Conservation (phyloP, 1,139 yeast species). For the Saccharomyces hybrid region DNA sequence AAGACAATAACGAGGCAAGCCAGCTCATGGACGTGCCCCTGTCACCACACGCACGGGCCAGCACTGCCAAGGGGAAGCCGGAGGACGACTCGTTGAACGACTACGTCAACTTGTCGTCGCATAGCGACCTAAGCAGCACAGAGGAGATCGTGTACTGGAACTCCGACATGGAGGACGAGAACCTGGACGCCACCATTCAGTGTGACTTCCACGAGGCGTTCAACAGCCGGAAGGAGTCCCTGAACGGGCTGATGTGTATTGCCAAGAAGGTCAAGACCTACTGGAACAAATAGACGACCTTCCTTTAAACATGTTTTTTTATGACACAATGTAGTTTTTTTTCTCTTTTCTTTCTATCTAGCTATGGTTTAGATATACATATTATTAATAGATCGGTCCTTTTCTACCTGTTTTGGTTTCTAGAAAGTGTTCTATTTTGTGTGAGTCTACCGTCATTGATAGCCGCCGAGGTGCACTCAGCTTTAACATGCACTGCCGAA, state of each 20-base stretch:
- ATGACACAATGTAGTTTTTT: background rate
- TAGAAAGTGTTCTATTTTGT: no score
- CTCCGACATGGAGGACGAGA: conserved; percentile 5
- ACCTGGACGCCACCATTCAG: background rate
- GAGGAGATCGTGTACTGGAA: conserved; percentile 10
- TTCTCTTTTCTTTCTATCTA: background rate
- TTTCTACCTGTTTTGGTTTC: no score
- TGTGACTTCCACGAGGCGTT: conserved; percentile 1
- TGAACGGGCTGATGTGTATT: background rate
- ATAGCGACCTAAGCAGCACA: conserved; percentile 17
- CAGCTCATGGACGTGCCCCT: background rate
- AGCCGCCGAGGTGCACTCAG: no score
- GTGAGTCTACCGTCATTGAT: no score
- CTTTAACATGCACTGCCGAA: no score
- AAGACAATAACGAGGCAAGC: conserved; percentile 3
- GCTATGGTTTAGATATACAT: conserved; percentile 1
- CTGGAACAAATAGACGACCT: conserved; percentile 1
- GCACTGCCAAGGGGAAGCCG: background rate
- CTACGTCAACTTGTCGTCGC: conserved; percentile 16
- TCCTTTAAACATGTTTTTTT: background rate
- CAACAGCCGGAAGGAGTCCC: background rate
- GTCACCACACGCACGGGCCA: background rate
- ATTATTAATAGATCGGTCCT: background rate
- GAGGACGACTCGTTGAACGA: conserved; percentile 6
- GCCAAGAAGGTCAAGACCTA: conserved; percentile 1